A percentile compares a stretch with the other conserved stretches of the same genome.
Evolutionary conservation across 177 flowering plant genomes (phyloP).

Genomic region (Vitis hybrid): DNA sequence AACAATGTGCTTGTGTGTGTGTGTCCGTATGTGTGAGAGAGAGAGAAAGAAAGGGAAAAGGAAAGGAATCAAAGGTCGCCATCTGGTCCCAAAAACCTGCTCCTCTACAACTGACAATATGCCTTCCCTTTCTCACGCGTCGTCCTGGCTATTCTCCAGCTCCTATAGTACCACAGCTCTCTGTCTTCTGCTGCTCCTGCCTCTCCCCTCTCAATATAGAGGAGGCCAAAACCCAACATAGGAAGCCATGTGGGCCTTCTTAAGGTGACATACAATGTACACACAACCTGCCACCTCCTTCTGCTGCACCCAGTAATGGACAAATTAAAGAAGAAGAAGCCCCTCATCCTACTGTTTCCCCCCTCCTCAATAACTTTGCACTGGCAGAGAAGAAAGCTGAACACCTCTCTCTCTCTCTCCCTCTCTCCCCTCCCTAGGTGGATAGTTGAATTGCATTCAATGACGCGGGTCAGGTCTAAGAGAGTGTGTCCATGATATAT

Average conservation of each 20-base stretch:
- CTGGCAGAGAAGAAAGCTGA: constrained; percentile 7
- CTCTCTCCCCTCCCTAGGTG: not conserved
- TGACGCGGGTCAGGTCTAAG: not conserved
- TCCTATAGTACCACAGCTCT: too few relatives aligned
- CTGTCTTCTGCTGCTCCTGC: not conserved
- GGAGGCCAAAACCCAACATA: constrained; percentile 14
- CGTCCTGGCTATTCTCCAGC: not conserved
- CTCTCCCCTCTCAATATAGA: not conserved
- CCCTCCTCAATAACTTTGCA: constrained; percentile 8
- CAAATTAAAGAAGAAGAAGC: not conserved
- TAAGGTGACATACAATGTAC: constrained; percentile 3
- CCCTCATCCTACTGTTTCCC: constrained; percentile 14
- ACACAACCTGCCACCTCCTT: constrained; percentile 1
- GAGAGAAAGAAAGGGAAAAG: constrained; percentile 2
- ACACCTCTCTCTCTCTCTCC: constrained; percentile 1
- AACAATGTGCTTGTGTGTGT: too few relatives aligned
- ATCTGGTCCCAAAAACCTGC: constrained; percentile 10
- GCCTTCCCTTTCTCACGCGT: constrained; percentile 14
- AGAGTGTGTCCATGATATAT: too few relatives aligned
- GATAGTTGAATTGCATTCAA: constrained; percentile 10
- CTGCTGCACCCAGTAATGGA: not conserved
- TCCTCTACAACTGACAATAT: constrained; percentile 18
- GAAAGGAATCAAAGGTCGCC: constrained; percentile 2
- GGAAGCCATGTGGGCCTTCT: constrained; percentile 6
- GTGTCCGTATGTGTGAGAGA: not conserved